phyloP scores from a whole-genome alignment of 345 rosid genomes.

The Hibiscus mutabilis region DNA sequence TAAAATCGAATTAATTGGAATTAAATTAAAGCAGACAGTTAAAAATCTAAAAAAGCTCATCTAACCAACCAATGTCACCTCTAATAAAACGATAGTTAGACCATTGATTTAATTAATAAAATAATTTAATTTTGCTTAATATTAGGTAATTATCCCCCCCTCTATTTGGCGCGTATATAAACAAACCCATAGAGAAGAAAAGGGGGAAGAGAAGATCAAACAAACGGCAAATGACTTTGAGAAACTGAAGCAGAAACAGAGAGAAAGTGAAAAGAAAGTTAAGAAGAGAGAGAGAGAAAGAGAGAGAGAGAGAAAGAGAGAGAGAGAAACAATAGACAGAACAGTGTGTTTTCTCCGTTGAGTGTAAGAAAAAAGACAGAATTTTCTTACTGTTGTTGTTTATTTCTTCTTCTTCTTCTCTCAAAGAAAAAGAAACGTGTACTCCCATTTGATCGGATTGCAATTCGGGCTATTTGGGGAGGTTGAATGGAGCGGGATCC shows the following conservation, averaged over 20 bases:
- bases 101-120: too few species aligned
- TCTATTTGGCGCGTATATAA: not conserved
- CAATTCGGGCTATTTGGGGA: constrained; percentile 9
- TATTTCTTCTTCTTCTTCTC: not conserved
- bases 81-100: too few species aligned
- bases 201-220: not conserved
- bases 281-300: too few species aligned
- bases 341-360: constrained; percentile 10
- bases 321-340: not conserved
- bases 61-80: too few species aligned
- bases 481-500: constrained; percentile 56
- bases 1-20: too few species aligned
- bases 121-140: too few species aligned
- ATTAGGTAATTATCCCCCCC: not conserved
- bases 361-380: not conserved
- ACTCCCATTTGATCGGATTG: constrained; percentile 43
- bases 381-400: not conserved
- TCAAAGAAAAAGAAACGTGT: too few species aligned
- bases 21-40: too few species aligned
- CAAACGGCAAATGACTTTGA: not conserved
- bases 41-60: too few species aligned
- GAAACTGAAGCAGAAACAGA: not conserved
- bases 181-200: not conserved
- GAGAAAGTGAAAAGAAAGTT: constrained; percentile 14
- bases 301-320: not conserved